Conservation (phyloP, 2,329 filamentous ascomycete species). For the Phialemonium atrogriseum region DNA sequence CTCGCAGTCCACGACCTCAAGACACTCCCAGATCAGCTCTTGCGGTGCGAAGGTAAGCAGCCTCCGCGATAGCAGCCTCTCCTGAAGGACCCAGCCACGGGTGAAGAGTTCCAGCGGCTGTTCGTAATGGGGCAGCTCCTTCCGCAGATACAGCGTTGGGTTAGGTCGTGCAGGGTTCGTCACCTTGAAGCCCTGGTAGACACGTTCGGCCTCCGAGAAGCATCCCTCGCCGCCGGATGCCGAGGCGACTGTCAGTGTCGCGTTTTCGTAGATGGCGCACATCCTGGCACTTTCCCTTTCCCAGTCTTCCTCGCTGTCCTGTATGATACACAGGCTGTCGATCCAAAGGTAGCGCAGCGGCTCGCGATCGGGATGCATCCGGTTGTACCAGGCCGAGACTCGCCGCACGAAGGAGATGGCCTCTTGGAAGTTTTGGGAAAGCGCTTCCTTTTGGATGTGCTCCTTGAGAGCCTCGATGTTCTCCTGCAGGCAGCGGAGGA, state of each 20-base stretch:
- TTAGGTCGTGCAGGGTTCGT: background rate
- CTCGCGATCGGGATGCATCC: no score
- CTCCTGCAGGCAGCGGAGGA: no score
- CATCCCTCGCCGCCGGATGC: background rate
- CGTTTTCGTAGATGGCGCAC: slow-evolving; percentile 6
- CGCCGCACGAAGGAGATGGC: no score
- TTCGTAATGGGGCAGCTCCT: background rate
- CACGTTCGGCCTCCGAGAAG: background rate
- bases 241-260: slow-evolving; percentile 5
- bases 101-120: slow-evolving; percentile 1
- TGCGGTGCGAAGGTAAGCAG: slow-evolving; percentile 17
- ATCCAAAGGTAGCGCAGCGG: slow-evolving; percentile 10
- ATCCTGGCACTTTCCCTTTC: slow-evolving; percentile 5
- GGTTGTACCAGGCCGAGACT: no score
- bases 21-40: slow-evolving; percentile 16
- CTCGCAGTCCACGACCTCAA: no score
- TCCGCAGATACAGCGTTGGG: slow-evolving; percentile 1
- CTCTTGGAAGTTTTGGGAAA: no score
- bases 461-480: no score
- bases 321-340: slow-evolving; percentile 12
- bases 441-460: no score
- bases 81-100: slow-evolving; percentile 21
- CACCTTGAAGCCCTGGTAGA: background rate
- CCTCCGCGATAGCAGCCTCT: slow-evolving; percentile 16
- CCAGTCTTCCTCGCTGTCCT: slow-evolving; percentile 11